Conservation (phyloP, 306 rosid genomes). For the Quercus cerris region DNA sequence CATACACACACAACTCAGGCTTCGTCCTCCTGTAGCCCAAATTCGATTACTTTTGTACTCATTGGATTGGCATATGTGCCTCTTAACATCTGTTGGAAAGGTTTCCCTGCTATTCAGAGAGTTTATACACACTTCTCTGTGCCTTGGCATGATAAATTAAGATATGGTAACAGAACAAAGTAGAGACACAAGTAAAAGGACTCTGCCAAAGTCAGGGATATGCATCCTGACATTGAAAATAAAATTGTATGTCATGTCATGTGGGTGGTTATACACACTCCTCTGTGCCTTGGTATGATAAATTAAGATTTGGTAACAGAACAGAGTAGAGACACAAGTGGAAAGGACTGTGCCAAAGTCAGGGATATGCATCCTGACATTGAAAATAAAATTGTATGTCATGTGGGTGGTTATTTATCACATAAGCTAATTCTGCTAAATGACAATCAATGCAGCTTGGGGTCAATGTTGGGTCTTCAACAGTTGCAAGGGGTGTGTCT, state of each 20-base stretch:
- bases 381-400: neutral
- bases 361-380: no score
- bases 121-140: neutral
- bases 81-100: neutral
- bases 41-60: neutral
- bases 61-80: neutral
- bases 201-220: no score
- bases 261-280: no score
- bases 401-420: neutral
- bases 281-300: neutral
- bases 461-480: constrained; percentile 75
- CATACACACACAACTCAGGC: no score
- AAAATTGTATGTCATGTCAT: neutral
- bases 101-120: neutral
- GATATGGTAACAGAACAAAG: neutral
- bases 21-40: no score
- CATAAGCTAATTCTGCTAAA: neutral
- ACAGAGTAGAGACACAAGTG: neutral
- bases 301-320: neutral
- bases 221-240: no score
- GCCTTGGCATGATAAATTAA: neutral
- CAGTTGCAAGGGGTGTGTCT: constrained; percentile 76
- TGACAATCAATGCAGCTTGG: constrained; percentile 40
- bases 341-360: no score
- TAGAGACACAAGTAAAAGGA: neutral